Conservation (phyloP, 2,329 filamentous ascomycete genomes). For the Phaeomoniella chlamydospora region DNA sequence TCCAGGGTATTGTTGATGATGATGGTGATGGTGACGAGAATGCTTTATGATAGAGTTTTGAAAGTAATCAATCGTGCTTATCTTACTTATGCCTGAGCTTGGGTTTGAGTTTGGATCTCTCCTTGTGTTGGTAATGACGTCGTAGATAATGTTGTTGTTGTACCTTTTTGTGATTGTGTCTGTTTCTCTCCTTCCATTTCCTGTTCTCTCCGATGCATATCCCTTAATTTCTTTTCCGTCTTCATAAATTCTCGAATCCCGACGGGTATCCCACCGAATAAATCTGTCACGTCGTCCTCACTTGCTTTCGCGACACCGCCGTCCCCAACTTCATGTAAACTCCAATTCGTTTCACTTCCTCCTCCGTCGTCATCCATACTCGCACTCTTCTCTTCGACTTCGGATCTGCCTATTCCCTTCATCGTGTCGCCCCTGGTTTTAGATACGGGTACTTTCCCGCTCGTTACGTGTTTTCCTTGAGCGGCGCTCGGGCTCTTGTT, state of each 20-base stretch:
- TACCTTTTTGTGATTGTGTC: too few relatives aligned
- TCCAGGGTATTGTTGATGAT: too few relatives aligned
- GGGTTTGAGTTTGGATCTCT: too few relatives aligned
- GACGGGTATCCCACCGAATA: conserved; percentile 72
- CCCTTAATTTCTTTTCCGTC: conserved; percentile 78
- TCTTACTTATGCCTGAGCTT: too few relatives aligned
- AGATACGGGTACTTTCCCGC: conserved; percentile 3
- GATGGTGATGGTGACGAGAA: too few relatives aligned
- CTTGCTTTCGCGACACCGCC: conserved; percentile 23
- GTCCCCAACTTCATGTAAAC: conserved; percentile 18
- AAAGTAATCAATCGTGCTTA: too few relatives aligned
- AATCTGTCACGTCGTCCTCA: conserved; percentile 46
- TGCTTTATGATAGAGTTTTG: too few relatives aligned
- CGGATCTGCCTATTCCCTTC: conserved; percentile 18
- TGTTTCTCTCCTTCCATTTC: too few relatives aligned
- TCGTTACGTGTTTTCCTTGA: conserved; percentile 19
- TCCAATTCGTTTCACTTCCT: conserved; percentile 59
- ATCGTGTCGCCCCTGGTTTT: conserved; percentile 9
- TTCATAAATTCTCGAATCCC: conserved; percentile 96
- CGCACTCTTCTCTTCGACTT: conserved; percentile 32
- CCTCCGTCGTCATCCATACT: conserved; percentile 74
- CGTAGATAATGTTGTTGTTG: too few relatives aligned
- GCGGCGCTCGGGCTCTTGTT: conserved; percentile 22
- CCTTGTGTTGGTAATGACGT: too few relatives aligned
- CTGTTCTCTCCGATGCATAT: conserved; percentile 51